Base-by-base conservation (phyloP, 108 stramenopile genomes). In the Nitzschia palea region DNA sequence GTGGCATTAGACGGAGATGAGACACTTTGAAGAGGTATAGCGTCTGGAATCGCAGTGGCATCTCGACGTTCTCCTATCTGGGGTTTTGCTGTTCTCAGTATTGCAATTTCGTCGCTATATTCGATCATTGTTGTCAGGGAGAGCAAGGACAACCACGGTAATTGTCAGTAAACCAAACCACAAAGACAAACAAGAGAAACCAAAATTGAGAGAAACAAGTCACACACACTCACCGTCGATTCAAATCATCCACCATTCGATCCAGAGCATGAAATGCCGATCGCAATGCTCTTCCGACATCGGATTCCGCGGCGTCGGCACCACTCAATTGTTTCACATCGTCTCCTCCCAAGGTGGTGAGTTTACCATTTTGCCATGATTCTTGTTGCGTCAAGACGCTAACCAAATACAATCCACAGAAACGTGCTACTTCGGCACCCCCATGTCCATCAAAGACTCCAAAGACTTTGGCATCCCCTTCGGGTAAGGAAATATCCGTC, bases 401-500 rank as follows among this genome's bases (percentile, higher is more conserved):
- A 15, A 92, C 84, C 26, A 97, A 51, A 71, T 97, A 88, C 43
- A 88, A 52, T 44, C 87, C 83, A 67, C 89, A 92, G 47, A 95
- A 97, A 12, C 85, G 59, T 3, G 97, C 95, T 17, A 97, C 97
- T 73, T 97, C 95, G 8, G 87, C 80, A 30, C 96, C 95, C 14
- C 98, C 98, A 71, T 99, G 98, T 6, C 93, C 92, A 68, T 95
- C 95, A 74, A 91, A 95, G 47, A 95, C 90, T 37, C 89, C 91
- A 76, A 95, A 95, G 5, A 93, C 82, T 73, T 89, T 86, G 58
- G 87, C 81, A 10, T 78, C 59, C 58, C 23, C 29, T 28, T 67
- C 22, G 17, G 36, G 34, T 0, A 80, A 59, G 15, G 73, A 48
- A 29, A 74, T 42, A 29, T 82, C 80, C 0, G 91, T 84, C 42